phyloP scores from a whole-genome alignment of 1,284 basidiomycete genomes.

The Naganishia liquefaciens region DNA sequence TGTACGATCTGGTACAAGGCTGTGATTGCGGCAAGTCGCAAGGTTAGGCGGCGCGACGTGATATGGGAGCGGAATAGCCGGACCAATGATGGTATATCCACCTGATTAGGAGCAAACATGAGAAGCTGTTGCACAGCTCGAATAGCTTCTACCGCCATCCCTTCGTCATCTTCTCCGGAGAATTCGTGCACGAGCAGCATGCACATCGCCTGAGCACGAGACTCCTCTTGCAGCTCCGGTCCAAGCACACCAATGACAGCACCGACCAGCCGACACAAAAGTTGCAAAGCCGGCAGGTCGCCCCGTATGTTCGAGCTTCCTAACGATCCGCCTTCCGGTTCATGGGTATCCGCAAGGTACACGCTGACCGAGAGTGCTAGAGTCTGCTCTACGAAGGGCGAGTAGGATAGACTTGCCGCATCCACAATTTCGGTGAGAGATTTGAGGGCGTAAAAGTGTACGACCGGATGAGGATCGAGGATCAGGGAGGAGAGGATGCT shows the following conservation, averaged over 20 bases:
- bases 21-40: conserved; percentile 92
- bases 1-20: conserved; percentile 96
- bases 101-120: conserved; percentile 86
- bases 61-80: conserved; percentile 72
- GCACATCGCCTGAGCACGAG: conserved; percentile 75
- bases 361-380: conserved; percentile 88
- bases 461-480: conserved; percentile 93
- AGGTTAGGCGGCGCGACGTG: conserved; percentile 72
- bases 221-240: conserved; percentile 89
- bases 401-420: conserved; percentile 87
- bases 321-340: conserved; percentile 86
- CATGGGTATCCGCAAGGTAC: conserved; percentile 88
- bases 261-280: conserved; percentile 87
- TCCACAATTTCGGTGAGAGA: conserved; percentile 86
- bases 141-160: conserved; percentile 88
- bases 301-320: conserved; percentile 82
- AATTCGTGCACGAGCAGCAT: conserved; percentile 85
- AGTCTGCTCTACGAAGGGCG: conserved; percentile 82
- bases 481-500: conserved; percentile 94
- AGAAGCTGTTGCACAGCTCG: conserved; percentile 94
- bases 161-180: conserved; percentile 80
- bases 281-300: conserved; percentile 86
- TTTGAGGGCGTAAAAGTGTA: conserved; percentile 88
- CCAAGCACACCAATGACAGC: conserved; percentile 91
- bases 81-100: conserved; percentile 76